These are phyloP conservation scores for Acer yangbiense DNA, from an alignment of 345 rosid genomes.

Conservation along the genomic window DNA sequence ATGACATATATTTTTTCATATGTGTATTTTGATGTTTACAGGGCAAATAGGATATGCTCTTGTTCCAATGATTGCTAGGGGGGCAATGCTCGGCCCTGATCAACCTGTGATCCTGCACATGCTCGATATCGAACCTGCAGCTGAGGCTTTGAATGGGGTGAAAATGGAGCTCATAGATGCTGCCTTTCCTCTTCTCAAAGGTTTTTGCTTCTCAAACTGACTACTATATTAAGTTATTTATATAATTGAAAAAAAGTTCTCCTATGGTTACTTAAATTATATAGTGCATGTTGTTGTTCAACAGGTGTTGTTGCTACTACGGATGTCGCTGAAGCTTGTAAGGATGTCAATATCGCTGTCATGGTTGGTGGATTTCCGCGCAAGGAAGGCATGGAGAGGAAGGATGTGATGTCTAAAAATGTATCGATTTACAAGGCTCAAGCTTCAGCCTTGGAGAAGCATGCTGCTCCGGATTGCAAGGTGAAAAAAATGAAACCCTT, in stretches of 20 bases:
- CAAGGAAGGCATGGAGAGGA: constrained; percentile 79
- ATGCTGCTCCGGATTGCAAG: constrained; percentile 82
- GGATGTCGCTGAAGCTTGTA: constrained; percentile 68
- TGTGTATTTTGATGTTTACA: constrained; percentile 23
- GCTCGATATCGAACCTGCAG: constrained; percentile 71
- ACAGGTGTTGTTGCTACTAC: constrained; percentile 75
- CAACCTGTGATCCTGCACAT: constrained; percentile 82
- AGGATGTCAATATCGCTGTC: constrained; percentile 62
- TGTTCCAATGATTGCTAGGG: constrained; percentile 84
- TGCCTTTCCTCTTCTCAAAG: constrained; percentile 81
- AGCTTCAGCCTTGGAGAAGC: constrained; percentile 71
- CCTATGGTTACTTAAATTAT: constrained; percentile 2
- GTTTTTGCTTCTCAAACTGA: constrained; percentile 14
- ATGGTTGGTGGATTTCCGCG: constrained; percentile 76
- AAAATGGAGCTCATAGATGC: constrained; percentile 83
- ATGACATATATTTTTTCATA: too few relatives aligned
- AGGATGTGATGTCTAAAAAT: constrained; percentile 69
- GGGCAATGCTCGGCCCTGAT: constrained; percentile 75
- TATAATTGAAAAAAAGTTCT: not conserved
- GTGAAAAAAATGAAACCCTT: constrained; percentile 24
- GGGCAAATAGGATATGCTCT: constrained; percentile 92
- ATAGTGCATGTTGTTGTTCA: not conserved
- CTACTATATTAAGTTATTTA: not conserved
- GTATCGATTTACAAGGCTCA: constrained; percentile 78
- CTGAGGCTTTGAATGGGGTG: constrained; percentile 62